Evolutionary conservation across 2,329 filamentous ascomycete species (phyloP).

Genomic region (Gnomoniopsis sp.): DNA sequence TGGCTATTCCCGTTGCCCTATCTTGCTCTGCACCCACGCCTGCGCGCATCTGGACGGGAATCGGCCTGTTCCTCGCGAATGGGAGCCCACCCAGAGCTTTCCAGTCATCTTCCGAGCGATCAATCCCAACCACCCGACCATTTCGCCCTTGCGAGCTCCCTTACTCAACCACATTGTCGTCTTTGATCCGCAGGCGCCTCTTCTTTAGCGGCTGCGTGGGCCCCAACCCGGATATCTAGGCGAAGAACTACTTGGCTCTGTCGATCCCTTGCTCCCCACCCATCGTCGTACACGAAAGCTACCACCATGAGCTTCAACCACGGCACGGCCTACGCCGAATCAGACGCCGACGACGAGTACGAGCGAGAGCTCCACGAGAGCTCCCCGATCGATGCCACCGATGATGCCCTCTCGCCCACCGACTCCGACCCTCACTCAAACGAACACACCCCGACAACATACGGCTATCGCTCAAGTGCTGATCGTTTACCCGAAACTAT

Average conservation of each 20-base stretch:
- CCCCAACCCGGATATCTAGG: not conserved
- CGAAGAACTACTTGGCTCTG: slow-evolving; percentile 1
- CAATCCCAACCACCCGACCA: not conserved
- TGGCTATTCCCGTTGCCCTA: slow-evolving; percentile 7
- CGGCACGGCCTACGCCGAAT: slow-evolving; percentile 72
- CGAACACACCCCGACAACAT: slow-evolving; percentile 78
- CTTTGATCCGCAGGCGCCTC: not conserved
- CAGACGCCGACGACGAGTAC: slow-evolving; percentile 80
- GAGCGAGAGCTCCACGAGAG: slow-evolving; percentile 68
- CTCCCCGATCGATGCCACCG: slow-evolving; percentile 61
- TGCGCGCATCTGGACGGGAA: not conserved
- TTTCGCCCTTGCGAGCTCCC: too few relatives aligned
- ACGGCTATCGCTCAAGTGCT: slow-evolving; percentile 62
- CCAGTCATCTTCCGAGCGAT: slow-evolving; percentile 4
- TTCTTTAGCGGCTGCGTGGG: not conserved
- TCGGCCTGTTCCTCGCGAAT: slow-evolving; percentile 13
- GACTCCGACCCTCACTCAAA: slow-evolving; percentile 67
- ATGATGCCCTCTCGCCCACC: slow-evolving; percentile 67
- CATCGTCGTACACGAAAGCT: not conserved
- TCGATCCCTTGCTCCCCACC: slow-evolving; percentile 1
- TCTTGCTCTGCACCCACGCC: not conserved
- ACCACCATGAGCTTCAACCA: slow-evolving; percentile 57
- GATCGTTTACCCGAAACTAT: slow-evolving; percentile 70
- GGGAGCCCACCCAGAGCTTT: slow-evolving; percentile 11
- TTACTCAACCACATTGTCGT: not conserved